phyloP scores from a whole-genome alignment of 2,329 filamentous ascomycete genomes.

The Capronia coronata region DNA sequence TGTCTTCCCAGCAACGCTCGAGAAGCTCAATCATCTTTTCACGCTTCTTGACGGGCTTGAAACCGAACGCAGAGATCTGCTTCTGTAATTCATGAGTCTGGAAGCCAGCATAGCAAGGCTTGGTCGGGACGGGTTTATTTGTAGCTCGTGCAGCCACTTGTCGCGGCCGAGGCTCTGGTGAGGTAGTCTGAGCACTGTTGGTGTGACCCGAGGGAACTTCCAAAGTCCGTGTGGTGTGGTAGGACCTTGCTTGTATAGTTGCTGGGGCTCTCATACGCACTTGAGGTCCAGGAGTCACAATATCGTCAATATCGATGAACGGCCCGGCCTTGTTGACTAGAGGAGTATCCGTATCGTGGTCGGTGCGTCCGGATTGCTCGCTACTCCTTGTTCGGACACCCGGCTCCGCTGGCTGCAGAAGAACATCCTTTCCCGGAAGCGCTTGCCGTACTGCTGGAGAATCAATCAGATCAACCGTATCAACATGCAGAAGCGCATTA shows the following conservation, averaged over 20 bases:
- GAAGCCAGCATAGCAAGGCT: slow-evolving; percentile 56
- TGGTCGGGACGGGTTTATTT: slow-evolving; percentile 22
- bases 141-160: not conserved
- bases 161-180: not conserved
- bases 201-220: not conserved
- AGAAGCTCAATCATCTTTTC: slow-evolving; percentile 64
- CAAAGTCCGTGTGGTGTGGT: slow-evolving; percentile 8
- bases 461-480: slow-evolving; percentile 55
- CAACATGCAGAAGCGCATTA: slow-evolving; percentile 58
- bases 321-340: not conserved
- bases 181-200: not conserved
- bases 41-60: slow-evolving; percentile 64
- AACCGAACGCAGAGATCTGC: slow-evolving; percentile 59
- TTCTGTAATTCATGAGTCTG: slow-evolving; percentile 58
- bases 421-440: slow-evolving; percentile 24
- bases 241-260: slow-evolving; percentile 1
- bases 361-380: not conserved
- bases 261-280: not conserved
- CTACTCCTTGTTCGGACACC: not conserved
- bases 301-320: slow-evolving; percentile 21
- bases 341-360: slow-evolving; percentile 1
- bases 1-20: slow-evolving; percentile 64
- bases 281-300: slow-evolving; percentile 10
- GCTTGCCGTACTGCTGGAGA: slow-evolving; percentile 33
- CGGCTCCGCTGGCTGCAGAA: slow-evolving; percentile 13